phyloP scores from a whole-genome alignment of 2,329 filamentous ascomycete genomes.

The Colletotrichum horii region DNA sequence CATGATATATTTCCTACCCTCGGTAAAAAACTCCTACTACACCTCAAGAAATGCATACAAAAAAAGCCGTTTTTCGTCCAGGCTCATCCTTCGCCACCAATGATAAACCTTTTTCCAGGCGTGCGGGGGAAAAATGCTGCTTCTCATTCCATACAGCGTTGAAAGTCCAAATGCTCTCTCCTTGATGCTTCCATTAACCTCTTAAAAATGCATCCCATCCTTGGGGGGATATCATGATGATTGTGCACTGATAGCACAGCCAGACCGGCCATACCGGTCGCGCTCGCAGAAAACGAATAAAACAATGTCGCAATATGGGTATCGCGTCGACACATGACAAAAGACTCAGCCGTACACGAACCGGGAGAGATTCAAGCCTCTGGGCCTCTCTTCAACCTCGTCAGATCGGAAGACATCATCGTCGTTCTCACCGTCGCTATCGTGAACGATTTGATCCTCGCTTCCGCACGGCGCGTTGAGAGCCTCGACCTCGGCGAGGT shows the following conservation, averaged over 20 bases:
- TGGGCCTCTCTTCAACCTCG: constrained; percentile 28
- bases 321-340: not conserved
- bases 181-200: not conserved
- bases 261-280: not conserved
- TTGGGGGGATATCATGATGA: not conserved
- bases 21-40: not conserved
- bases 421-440: constrained; percentile 55
- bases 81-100: not conserved
- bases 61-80: not conserved
- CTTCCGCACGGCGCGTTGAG: constrained; percentile 55
- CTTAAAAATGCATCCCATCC: not conserved
- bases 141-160: not conserved
- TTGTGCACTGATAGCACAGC: not conserved
- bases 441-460: constrained; percentile 61
- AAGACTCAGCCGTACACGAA: constrained; percentile 45
- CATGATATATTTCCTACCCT: not conserved
- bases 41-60: not conserved
- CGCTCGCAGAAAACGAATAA: not conserved
- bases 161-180: not conserved
- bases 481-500: constrained; percentile 57
- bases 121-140: not conserved
- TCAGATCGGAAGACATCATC: constrained; percentile 31
- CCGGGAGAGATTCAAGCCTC: constrained; percentile 50
- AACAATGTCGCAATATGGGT: constrained; percentile 10
- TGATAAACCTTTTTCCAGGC: not conserved